Conservation (phyloP, 2,329 filamentous ascomycete species). For the Ophiostoma triangulosporum region DNA sequence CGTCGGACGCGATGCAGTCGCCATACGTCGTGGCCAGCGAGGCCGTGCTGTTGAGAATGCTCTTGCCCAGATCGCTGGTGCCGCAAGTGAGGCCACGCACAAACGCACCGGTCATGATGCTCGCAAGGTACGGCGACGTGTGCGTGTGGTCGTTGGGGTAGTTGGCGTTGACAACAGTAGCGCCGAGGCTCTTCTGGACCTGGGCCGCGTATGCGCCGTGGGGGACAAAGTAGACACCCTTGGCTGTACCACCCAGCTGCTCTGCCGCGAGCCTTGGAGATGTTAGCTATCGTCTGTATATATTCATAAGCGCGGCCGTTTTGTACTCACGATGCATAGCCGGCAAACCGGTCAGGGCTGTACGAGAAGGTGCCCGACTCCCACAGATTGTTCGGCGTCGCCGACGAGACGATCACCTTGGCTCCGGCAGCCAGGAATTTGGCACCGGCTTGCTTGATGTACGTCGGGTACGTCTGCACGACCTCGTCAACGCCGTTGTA, state of each 20-base stretch:
- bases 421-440: conserved; percentile 43
- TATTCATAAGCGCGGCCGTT: neutral
- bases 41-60: conserved; percentile 9
- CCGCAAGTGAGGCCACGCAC: conserved; percentile 16
- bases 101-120: conserved; percentile 42
- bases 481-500: conserved; percentile 33
- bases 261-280: conserved; percentile 19
- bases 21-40: conserved; percentile 8
- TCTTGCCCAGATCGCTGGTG: conserved; percentile 9
- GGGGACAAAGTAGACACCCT: conserved; percentile 41
- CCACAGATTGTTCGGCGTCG: conserved; percentile 46
- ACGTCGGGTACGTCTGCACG: conserved; percentile 47
- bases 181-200: conserved; percentile 33
- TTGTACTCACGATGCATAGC: conserved; percentile 24
- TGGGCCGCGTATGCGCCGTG: conserved; percentile 39
- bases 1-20: conserved; percentile 9
- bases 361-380: conserved; percentile 40
- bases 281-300: neutral
- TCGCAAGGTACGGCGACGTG: conserved; percentile 41
- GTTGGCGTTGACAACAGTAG: conserved; percentile 33
- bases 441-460: conserved; percentile 43
- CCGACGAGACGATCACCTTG: conserved; percentile 43
- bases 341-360: conserved; percentile 38
- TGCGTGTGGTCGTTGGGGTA: conserved; percentile 52
- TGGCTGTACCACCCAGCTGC: conserved; percentile 22